A percentile compares a stretch with the other conserved stretches of the same genome.
phyloP scores from a whole-genome alignment of 148 eudicot species.

The Nyssa sinensis region DNA sequence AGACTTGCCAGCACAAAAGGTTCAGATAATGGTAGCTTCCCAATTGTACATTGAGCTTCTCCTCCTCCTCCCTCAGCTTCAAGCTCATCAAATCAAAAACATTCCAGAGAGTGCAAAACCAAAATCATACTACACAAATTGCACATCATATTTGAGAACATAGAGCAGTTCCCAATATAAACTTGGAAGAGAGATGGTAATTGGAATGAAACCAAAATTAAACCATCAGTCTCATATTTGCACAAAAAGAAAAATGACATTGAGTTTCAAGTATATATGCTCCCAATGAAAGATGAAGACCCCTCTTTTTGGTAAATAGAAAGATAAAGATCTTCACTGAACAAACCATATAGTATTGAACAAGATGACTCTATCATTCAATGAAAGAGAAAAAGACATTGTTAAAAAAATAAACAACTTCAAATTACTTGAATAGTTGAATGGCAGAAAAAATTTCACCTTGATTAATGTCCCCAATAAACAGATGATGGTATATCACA shows the following conservation, averaged over 20 bases:
- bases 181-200: background rate
- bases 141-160: background rate
- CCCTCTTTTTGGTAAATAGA: background rate
- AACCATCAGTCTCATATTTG: background rate
- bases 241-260: background rate
- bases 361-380: background rate
- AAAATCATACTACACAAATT: too few relatives aligned
- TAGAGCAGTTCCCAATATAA: background rate
- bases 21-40: too few relatives aligned
- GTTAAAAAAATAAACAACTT: too few relatives aligned
- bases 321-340: too few relatives aligned
- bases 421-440: background rate
- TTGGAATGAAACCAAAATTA: background rate
- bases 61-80: too few relatives aligned
- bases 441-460: background rate
- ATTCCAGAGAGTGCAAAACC: too few relatives aligned
- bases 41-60: too few relatives aligned
- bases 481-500: background rate
- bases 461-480: background rate
- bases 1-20: too few relatives aligned
- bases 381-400: too few relatives aligned
- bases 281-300: background rate
- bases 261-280: background rate
- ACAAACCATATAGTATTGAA: too few relatives aligned
- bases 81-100: too few relatives aligned